phyloP scores from a whole-genome alignment of 208 protist species.

The Trypanosomatidae sp. region DNA sequence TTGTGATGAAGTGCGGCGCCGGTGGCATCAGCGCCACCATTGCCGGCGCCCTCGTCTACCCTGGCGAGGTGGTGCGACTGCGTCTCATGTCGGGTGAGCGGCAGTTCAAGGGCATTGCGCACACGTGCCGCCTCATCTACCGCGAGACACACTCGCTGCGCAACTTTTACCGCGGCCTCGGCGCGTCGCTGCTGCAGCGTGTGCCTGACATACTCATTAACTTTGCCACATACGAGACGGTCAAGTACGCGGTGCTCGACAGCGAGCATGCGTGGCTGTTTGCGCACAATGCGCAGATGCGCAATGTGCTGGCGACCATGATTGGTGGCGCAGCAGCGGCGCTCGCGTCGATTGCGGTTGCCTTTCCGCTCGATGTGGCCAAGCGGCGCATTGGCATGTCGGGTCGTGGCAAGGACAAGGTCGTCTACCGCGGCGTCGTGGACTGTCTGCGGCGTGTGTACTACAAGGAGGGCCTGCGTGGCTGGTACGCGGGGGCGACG shows the following conservation, averaged over 20 bases:
- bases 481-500: constrained; percentile 54
- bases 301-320: constrained; percentile 45
- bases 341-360: constrained; percentile 50
- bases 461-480: constrained; percentile 46
- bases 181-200: constrained; percentile 68
- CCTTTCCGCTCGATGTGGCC: constrained; percentile 79
- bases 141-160: constrained; percentile 55
- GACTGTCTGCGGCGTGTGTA: constrained; percentile 60
- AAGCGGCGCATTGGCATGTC: constrained; percentile 83
- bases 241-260: constrained; percentile 70
- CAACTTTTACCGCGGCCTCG: constrained; percentile 82
- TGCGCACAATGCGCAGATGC: constrained; percentile 19
- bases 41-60: constrained; percentile 68
- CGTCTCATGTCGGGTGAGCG: constrained; percentile 78
- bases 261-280: constrained; percentile 19
- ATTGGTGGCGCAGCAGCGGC: constrained; percentile 48
- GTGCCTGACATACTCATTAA: constrained; percentile 80
- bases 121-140: constrained; percentile 48
- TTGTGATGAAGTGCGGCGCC: constrained; percentile 78
- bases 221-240: constrained; percentile 82
- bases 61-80: constrained; percentile 78
- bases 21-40: constrained; percentile 73
- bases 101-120: constrained; percentile 42
- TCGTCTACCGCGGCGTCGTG: constrained; percentile 46
- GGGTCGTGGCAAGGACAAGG: constrained; percentile 38